Conservation (phyloP, 208 protist species). For the Crithidia mellificae region DNA sequence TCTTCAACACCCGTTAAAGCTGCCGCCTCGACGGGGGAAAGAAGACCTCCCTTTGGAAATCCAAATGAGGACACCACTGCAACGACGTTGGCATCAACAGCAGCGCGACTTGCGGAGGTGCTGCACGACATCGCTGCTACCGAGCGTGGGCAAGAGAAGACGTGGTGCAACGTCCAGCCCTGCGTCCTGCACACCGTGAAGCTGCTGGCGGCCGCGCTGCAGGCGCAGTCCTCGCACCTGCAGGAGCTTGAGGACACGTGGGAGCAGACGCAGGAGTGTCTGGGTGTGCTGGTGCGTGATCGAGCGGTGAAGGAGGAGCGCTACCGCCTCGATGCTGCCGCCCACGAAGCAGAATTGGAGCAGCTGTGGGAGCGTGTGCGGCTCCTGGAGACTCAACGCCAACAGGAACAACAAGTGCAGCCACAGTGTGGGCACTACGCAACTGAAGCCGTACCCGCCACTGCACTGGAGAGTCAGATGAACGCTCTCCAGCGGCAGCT, state of each 20-base stretch:
- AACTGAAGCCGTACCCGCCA: too few relatives aligned
- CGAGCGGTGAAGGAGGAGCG: slow-evolving; percentile 70
- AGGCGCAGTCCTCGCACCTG: slow-evolving; percentile 28
- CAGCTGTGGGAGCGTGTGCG: slow-evolving; percentile 25
- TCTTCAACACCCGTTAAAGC: too few relatives aligned
- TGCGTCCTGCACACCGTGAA: slow-evolving; percentile 50
- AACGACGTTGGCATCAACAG: neutral
- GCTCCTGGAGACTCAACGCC: slow-evolving; percentile 25
- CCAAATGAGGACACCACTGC: neutral
- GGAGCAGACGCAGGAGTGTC: slow-evolving; percentile 34
- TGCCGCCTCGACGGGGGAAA: too few relatives aligned
- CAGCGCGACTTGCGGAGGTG: slow-evolving; percentile 25
- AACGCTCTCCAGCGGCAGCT: neutral
- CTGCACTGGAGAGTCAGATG: neutral
- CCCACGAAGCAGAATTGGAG: slow-evolving; percentile 13
- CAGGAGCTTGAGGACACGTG: slow-evolving; percentile 33
- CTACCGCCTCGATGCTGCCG: slow-evolving; percentile 49
- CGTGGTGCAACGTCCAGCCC: slow-evolving; percentile 77
- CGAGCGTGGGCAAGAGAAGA: slow-evolving; percentile 40
- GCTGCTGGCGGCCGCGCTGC: slow-evolving; percentile 17
- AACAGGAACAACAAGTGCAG: slow-evolving; percentile 9
- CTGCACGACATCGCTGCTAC: slow-evolving; percentile 49
- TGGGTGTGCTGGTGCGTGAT: slow-evolving; percentile 57
- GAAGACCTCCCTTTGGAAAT: too few relatives aligned
- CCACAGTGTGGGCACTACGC: too few relatives aligned